phyloP scores from a whole-genome alignment of 2,329 filamentous ascomycete species.

The Capronia coronata region DNA sequence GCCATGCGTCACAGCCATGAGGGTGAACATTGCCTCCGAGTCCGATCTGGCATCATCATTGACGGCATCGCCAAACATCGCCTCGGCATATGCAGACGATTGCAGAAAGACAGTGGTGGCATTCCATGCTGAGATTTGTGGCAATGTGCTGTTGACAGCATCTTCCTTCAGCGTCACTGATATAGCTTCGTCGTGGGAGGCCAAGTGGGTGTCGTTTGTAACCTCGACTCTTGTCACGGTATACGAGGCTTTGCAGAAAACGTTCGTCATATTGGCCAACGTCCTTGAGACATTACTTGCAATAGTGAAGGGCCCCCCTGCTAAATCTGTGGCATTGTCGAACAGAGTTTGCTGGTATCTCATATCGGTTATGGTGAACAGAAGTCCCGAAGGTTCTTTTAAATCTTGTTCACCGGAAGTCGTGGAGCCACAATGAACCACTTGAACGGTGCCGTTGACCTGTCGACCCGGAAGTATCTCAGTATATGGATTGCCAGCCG shows the following conservation, averaged over 20 bases:
- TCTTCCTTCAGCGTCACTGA: constrained; percentile 25
- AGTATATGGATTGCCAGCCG: constrained; percentile 24
- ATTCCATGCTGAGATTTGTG: constrained; percentile 26
- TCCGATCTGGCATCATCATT: constrained; percentile 13
- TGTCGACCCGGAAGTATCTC: constrained; percentile 22
- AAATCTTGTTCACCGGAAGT: constrained; percentile 12
- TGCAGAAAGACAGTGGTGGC: constrained; percentile 22
- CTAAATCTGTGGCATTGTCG: constrained; percentile 22
- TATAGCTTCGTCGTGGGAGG: constrained; percentile 12
- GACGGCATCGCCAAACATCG: constrained; percentile 20
- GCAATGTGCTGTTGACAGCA: constrained; percentile 30
- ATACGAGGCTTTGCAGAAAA: constrained; percentile 25
- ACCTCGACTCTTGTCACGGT: constrained; percentile 23
- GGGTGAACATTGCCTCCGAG: constrained; percentile 21
- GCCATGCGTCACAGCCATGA: constrained; percentile 23
- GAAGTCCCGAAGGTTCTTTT: constrained; percentile 15
- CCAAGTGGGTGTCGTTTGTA: constrained; percentile 22
- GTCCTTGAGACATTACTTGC: constrained; percentile 24
- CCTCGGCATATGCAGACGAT: constrained; percentile 14
- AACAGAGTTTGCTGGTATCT: constrained; percentile 23
- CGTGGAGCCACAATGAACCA: constrained; percentile 18
- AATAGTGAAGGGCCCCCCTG: constrained; percentile 23
- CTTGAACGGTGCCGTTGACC: constrained; percentile 22
- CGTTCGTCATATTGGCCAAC: constrained; percentile 21
- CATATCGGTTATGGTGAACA: constrained; percentile 25